These are phyloP conservation scores for Dionaea muscipula DNA, from an alignment of 179 eudicot species.

Conservation along the genomic window DNA sequence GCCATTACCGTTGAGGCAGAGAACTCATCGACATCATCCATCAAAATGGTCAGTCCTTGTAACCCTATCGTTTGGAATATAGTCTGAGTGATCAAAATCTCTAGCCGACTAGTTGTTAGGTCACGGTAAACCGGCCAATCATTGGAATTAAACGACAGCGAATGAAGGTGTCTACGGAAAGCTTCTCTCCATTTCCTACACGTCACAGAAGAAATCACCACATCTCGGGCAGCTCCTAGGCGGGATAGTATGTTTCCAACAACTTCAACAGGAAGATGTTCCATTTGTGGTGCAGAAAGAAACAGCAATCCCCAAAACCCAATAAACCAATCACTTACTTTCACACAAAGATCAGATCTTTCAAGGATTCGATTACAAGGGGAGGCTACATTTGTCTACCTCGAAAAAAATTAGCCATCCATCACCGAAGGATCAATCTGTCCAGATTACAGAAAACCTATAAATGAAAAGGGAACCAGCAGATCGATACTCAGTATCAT, in stretches of 20 bases:
- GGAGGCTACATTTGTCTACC: background rate
- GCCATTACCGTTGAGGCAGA: constrained; percentile 79
- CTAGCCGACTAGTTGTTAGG: constrained; percentile 40
- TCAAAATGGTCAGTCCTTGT: constrained; percentile 48
- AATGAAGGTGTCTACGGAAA: constrained; percentile 59
- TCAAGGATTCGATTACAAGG: background rate
- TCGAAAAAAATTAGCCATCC: background rate
- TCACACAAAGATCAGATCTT: background rate
- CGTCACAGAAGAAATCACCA: constrained; percentile 69
- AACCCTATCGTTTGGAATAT: constrained; percentile 71
- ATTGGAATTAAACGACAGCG: constrained; percentile 54
- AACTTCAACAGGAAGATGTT: constrained; percentile 74
- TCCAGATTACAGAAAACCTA: background rate
- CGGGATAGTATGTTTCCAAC: constrained; percentile 73
- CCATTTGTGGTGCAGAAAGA: constrained; percentile 27
- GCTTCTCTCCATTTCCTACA: constrained; percentile 84
- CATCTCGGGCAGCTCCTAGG: constrained; percentile 68
- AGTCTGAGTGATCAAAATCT: constrained; percentile 68
- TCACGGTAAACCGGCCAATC: constrained; percentile 67
- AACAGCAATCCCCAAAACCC: constrained; percentile 15
- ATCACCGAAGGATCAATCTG: background rate
- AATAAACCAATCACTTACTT: background rate
- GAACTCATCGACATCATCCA: constrained; percentile 85
- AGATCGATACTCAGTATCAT: constrained; percentile 1
- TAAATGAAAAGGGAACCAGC: background rate